Percentiles rank a stretch among this genome's conserved stretches.
Conservation (phyloP, 176 grass and related monocot genomes). For the Metroxylon sagu region DNA sequence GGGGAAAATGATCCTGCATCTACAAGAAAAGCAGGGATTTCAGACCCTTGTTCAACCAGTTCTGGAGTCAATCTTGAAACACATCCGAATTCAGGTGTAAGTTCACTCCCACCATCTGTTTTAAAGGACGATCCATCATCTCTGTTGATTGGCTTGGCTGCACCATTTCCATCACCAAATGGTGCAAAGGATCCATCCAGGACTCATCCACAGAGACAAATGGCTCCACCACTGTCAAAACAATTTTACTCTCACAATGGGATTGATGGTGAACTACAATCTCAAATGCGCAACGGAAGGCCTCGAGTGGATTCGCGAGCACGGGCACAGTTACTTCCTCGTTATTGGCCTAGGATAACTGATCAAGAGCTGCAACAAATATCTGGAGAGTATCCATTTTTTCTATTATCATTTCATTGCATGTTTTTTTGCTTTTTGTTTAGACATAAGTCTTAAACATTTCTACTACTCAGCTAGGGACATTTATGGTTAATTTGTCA, state of each 20-base stretch:
- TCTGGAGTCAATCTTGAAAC: slow-evolving; percentile 45
- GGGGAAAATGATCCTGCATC: slow-evolving; percentile 48
- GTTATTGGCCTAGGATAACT: slow-evolving; percentile 98
- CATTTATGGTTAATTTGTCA: too few relatives aligned
- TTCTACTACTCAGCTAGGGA: too few relatives aligned
- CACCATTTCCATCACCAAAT: slow-evolving; percentile 40
- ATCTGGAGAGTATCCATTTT: slow-evolving; percentile 83
- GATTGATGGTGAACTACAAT: slow-evolving; percentile 37
- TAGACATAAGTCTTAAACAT: too few relatives aligned
- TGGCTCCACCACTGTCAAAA: slow-evolving; percentile 40
- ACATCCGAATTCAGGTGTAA: slow-evolving; percentile 9
- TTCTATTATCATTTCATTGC: too few relatives aligned
- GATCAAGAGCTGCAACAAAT: slow-evolving; percentile 94
- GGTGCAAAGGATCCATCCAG: slow-evolving; percentile 44
- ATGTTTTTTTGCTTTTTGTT: slow-evolving; percentile 6
- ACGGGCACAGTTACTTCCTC: slow-evolving; percentile 79
- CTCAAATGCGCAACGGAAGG: slow-evolving; percentile 68
- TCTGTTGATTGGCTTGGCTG: slow-evolving; percentile 25
- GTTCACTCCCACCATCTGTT: slow-evolving; percentile 28
- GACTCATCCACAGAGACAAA: slow-evolving; percentile 36
- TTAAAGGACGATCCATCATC: slow-evolving; percentile 42
- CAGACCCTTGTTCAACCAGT: slow-evolving; percentile 35
- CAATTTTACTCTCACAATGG: slow-evolving; percentile 44
- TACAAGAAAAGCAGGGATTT: slow-evolving; percentile 48
- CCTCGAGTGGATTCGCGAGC: slow-evolving; percentile 60